These are phyloP conservation scores for Populus hybrid DNA, from an alignment of 441 rosid genomes.

Conservation along the genomic window DNA sequence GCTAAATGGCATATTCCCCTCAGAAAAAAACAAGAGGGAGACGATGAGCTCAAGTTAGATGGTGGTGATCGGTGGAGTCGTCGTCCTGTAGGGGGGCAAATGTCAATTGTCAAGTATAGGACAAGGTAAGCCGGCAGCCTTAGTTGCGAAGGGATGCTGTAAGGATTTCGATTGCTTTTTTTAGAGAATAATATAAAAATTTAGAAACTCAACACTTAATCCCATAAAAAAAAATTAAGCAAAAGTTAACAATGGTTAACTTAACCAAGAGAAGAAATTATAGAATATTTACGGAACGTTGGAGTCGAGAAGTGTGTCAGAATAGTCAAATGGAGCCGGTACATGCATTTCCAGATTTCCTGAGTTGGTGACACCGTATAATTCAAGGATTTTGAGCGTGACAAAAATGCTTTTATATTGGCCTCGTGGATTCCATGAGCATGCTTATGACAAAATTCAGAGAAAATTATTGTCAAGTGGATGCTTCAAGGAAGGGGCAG, in stretches of 20 bases:
- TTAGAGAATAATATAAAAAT: background rate
- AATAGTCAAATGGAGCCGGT: conserved; percentile 23
- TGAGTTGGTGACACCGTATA: conserved; percentile 8
- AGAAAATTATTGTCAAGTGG: too few relatives aligned
- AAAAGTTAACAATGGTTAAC: too few relatives aligned
- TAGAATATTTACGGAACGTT: too few relatives aligned
- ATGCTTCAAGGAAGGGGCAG: too few relatives aligned
- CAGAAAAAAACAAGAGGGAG: background rate
- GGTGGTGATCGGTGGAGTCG: background rate
- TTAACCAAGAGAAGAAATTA: too few relatives aligned
- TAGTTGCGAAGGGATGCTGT: background rate
- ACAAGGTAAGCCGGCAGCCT: background rate
- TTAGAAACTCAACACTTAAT: too few relatives aligned
- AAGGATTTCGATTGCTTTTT: background rate
- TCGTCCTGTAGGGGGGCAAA: background rate
- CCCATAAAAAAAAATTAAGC: too few relatives aligned
- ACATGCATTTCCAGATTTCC: conserved; percentile 16
- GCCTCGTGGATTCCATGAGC: conserved; percentile 12
- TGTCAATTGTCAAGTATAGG: background rate
- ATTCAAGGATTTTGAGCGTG: background rate
- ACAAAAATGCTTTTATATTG: background rate
- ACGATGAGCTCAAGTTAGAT: background rate
- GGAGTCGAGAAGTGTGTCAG: too few relatives aligned
- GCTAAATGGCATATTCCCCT: too few relatives aligned
- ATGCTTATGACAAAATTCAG: too few relatives aligned